Base-by-base conservation (phyloP, 225 moss, liverwort and hornwort genomes). In the Bryum argenteum region DNA sequence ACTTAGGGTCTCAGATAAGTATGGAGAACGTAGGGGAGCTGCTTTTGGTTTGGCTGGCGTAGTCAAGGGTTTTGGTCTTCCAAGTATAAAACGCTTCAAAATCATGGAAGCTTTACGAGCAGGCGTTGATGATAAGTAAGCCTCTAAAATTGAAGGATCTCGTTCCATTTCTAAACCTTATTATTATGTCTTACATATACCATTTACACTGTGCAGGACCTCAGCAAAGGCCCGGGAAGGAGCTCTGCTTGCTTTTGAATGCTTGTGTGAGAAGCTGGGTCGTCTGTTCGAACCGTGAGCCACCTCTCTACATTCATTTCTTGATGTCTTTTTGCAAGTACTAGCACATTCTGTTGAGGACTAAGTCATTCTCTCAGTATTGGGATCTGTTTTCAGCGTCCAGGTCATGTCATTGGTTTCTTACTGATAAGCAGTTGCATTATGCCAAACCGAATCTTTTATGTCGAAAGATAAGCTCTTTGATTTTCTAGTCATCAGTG, bases 31-130 rank as follows among this genome's bases (percentile, higher is more conserved):
- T 19, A 82, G 94, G 58, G 98, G 98, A 43, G 94, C 98, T 82
- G 98, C 98, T 54, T 99, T 99, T 90, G 98, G 98, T 70, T 79
- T 99, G 77, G 98, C 98, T 77, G 98, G 98, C 66, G 83, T 99
- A 48, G 89, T 99, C 54, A 92, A 99, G 76, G 98, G 98, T 52
- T 87, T 99, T 65, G 94, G 98, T 66, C 87, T 99, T 57, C 79
- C 94, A 58, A 89, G 95, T 82, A 81, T 99, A 7, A 94, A 94
- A 71, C 84, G 69, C 33, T 87, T 75, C 78, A 88, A 85, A 53
- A 75, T 99, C 18, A 90, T 99, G 85, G 94, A 99, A 74, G 86
- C 85, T 62, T 74, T 99, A 62, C 89, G 88, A 77, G 67, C 81
- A 28, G 94, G 94, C 39, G 83, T 94, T 72, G 94, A 99, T 79